Evolutionary conservation across 192 early-diverging fungal genomes (phyloP), one percentile per base, ranked within the genome.

Genomic region (Gigaspora rosea): DNA sequence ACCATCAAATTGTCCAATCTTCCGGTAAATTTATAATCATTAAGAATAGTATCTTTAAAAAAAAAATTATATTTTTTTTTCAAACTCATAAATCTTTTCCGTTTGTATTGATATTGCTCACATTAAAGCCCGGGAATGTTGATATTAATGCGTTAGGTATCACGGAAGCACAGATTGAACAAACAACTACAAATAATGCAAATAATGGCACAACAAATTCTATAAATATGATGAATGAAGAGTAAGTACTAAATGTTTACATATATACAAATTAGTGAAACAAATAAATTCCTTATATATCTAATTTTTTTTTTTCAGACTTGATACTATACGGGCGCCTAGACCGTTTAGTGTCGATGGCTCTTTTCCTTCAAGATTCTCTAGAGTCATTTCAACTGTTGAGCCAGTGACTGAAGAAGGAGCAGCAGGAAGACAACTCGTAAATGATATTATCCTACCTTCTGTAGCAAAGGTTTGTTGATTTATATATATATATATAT

Each of bases 371-470:
- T 41, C 41, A 41, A 41, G 41, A 7, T 7, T 41, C 41, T 41
- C 41, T 41, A 41, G 41, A 41, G 7, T 6, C 7, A 41, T 41
- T 41, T 41, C 41, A 41, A 41, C 7, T 7, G 41, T 41, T 41
- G 41, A 41, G 0, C 41, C 41, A 41, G 41, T 41, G 7, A 41
- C 41, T 6, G 41, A 41, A 41, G 41, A 41, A 41, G 15, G 22
- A 10, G 18, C 12, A 11, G 18, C 4, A 12, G 54, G n/a, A 35
- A 7, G 36, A 65, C 32, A 65, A 32, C 74, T 68, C 41, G 83
- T 84, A 77, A 71, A 75, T 47, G 18, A 56, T 5, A 18, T 56
- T 56, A 18, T 56, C 12, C 12, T 18, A 2, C 12, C 18, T 15
- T 56, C 52, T 5, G 5, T 16, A 3, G 16, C 11, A 54, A 56